These are phyloP conservation scores for Phalaenopsis equestris DNA, from an alignment of 106 monocot species.

Conservation along the genomic window DNA sequence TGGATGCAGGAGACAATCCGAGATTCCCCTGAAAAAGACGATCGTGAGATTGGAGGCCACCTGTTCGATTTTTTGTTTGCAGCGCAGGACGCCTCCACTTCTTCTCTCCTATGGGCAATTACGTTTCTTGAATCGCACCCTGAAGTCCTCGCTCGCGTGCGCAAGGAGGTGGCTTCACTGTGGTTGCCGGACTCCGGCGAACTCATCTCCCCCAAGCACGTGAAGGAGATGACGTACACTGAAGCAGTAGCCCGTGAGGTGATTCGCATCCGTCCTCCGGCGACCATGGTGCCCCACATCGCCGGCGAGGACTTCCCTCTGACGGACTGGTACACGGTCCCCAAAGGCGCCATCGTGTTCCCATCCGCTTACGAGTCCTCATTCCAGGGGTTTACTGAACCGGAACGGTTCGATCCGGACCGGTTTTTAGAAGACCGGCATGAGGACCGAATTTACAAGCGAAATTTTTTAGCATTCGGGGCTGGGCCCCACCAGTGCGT, in stretches of 20 bases:
- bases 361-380: constrained; percentile 72
- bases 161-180: constrained; percentile 48
- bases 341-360: constrained; percentile 90
- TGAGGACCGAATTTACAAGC: constrained; percentile 66
- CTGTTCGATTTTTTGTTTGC: constrained; percentile 97
- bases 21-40: constrained; percentile 32
- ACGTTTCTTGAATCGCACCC: constrained; percentile 81
- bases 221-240: constrained; percentile 62
- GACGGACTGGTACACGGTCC: constrained; percentile 76
- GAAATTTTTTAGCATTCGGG: constrained; percentile 80
- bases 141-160: constrained; percentile 49
- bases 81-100: constrained; percentile 91
- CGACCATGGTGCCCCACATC: constrained; percentile 93
- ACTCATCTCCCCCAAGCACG: constrained; percentile 48
- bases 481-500: constrained; percentile 93
- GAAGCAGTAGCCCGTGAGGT: constrained; percentile 77
- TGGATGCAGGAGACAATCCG: constrained; percentile 69
- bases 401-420: constrained; percentile 85
- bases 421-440: constrained; percentile 57
- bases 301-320: constrained; percentile 56
- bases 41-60: constrained; percentile 60
- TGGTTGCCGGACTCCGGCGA: constrained; percentile 56
- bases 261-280: constrained; percentile 70
- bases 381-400: constrained; percentile 84
- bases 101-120: constrained; percentile 87